Base-by-base conservation (phyloP, 805 yeast species). In the Jamesozyma gamospora region DNA sequence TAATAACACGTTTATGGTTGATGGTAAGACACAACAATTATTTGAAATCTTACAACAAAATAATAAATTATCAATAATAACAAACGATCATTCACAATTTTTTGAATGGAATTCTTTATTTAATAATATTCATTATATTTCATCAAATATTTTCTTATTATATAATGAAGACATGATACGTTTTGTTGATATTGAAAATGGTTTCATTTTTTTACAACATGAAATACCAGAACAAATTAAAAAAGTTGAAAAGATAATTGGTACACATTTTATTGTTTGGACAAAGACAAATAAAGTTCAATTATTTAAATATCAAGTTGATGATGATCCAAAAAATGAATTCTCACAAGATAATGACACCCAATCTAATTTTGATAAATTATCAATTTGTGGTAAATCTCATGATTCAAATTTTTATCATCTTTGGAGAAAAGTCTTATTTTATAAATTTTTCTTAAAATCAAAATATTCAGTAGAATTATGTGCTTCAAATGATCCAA, bases 121-220 rank as follows among this genome's bases (percentile, higher is more conserved):
- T 30, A 40, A 44, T 12, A 28, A 39, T 8, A 36, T 58, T 9
- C 44, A 50, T n/a, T 47, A 47, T 39, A 19, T 54, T 10, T 41
- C 50, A 4, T 39, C 53, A 4, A 44, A 48, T 26, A 39, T 55
- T 10, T 34, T 58, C 5, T 32, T 56, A 4, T 28, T 56, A 13
- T 33, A 46, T 35, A 54, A 55, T 35, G 15, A 31, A 3, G 18
- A 42, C 5, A 34, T 37, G 3, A 7, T 57, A 2, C 37, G 47
- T 29, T 47, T 58, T 35, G 56, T 55, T 3, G 62, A 58, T 32
- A 53, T 43, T 34, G 44, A 49, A 17, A 46, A 49, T 36, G 62
- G 62, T 0, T 57, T 53, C 33, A 45, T 46, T 8, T 57, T 55
- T 38, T 35, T 57, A 18, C 43, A 51, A 26, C 34, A 46, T 18